phyloP scores from a whole-genome alignment of 1,139 yeast species.

The Debaryomyces udenii region DNA sequence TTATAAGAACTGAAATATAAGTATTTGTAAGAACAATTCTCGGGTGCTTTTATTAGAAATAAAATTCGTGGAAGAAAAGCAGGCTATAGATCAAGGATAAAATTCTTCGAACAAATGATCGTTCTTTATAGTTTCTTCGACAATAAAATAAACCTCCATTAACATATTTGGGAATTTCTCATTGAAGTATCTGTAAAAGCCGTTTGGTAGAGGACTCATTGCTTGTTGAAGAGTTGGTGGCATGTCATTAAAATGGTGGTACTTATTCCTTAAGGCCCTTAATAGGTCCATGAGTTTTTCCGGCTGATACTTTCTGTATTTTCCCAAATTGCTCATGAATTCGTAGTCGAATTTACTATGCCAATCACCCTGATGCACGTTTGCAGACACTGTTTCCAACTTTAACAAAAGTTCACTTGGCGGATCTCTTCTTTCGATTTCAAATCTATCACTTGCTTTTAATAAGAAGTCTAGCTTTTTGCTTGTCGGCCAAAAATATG shows the following conservation, averaged over 20 bases:
- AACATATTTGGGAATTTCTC: conserved; percentile 74
- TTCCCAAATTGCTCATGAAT: conserved; percentile 83
- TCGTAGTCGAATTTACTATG: conserved; percentile 66
- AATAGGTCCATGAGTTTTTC: conserved; percentile 80
- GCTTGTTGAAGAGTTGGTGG: conserved; percentile 60
- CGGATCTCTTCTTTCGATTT: conserved; percentile 84
- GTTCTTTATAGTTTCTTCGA: conserved; percentile 54
- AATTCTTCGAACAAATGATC: conserved; percentile 66
- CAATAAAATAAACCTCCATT: conserved; percentile 73
- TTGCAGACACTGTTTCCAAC: conserved; percentile 59
- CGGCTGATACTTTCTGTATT: conserved; percentile 84
- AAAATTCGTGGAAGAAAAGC: neutral
- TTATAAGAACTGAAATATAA: conserved; percentile 7
- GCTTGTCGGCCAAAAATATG: conserved; percentile 81
- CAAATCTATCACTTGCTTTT: conserved; percentile 89
- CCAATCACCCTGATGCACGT: conserved; percentile 75
- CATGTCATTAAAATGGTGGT: conserved; percentile 90
- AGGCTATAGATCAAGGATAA: conserved; percentile 34
- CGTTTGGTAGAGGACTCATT: conserved; percentile 83
- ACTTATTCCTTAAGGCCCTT: conserved; percentile 88
- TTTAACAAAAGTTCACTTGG: conserved; percentile 65
- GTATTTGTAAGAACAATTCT: too few species aligned
- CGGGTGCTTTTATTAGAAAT: too few species aligned
- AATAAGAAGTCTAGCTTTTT: conserved; percentile 80
- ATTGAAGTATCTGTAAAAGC: conserved; percentile 77